These are phyloP conservation scores for Solanum ossicruentum DNA, from an alignment of 257 asterid genomes.

Conservation along the genomic window DNA sequence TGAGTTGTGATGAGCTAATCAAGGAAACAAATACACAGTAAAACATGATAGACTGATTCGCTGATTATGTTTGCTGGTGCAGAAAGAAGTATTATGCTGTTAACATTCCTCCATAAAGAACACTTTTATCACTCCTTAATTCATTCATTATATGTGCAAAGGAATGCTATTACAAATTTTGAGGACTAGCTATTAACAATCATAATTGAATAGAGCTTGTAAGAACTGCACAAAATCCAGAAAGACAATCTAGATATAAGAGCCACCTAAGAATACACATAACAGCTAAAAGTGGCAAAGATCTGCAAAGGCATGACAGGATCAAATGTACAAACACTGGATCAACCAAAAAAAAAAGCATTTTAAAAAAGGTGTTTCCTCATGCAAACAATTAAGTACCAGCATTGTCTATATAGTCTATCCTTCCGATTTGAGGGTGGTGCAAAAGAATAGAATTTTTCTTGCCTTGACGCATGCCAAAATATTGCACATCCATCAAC, in stretches of 20 bases:
- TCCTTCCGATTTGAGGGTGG: background rate
- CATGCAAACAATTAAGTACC: background rate
- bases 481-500: slow-evolving; percentile 94
- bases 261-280: background rate
- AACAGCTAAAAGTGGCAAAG: background rate
- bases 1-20: background rate
- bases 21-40: background rate
- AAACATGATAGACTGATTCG: background rate
- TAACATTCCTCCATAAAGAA: background rate
- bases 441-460: slow-evolving; percentile 5
- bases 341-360: background rate
- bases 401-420: background rate
- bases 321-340: background rate
- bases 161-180: background rate
- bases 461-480: slow-evolving; percentile 79
- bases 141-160: background rate
- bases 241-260: background rate
- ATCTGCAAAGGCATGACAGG: background rate
- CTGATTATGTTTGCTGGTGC: background rate
- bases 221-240: background rate
- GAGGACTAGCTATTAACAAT: background rate
- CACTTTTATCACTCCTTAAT: background rate
- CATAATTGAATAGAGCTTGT: background rate
- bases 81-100: background rate
- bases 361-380: background rate